Evolutionary conservation across 2,329 filamentous ascomycete genomes (phyloP).

Genomic region (Ophiosphaerella korrae): DNA sequence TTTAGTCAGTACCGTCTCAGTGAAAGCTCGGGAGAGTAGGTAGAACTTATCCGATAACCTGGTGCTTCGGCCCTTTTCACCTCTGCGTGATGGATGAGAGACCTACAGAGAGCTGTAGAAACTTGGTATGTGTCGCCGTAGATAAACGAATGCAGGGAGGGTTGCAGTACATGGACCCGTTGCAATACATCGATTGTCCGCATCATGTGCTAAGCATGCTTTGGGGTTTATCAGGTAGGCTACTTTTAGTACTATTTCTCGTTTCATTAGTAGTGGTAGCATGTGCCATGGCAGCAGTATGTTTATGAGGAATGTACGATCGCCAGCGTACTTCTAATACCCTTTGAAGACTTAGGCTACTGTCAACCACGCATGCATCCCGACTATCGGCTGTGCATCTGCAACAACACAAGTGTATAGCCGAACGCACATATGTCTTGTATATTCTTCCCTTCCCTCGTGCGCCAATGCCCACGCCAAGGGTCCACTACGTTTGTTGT

Average conservation of each 20-base stretch:
- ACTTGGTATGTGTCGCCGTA: neutral
- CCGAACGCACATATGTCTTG: neutral
- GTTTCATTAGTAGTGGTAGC: no score
- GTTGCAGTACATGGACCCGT: constrained; percentile 14
- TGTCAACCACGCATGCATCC: neutral
- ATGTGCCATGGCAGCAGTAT: no score
- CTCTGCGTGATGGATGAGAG: neutral
- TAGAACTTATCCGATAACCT: neutral
- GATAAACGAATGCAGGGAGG: constrained; percentile 4
- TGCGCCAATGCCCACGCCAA: neutral
- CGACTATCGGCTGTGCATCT: no score
- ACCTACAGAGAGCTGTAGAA: neutral
- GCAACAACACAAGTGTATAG: neutral
- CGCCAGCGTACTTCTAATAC: no score
- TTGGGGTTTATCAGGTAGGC: neutral
- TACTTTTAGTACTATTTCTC: neutral
- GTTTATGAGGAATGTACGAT: no score
- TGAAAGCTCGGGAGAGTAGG: neutral
- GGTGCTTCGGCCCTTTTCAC: neutral
- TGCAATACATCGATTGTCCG: neutral
- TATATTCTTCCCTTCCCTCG: constrained; percentile 11
- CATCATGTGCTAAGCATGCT: neutral
- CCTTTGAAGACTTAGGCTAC: no score
- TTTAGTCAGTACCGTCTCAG: neutral
- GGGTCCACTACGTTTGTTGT: neutral